Evolutionary conservation across 73 alveolate genomes (phyloP).

Genomic region (Stentor coeruleus): DNA sequence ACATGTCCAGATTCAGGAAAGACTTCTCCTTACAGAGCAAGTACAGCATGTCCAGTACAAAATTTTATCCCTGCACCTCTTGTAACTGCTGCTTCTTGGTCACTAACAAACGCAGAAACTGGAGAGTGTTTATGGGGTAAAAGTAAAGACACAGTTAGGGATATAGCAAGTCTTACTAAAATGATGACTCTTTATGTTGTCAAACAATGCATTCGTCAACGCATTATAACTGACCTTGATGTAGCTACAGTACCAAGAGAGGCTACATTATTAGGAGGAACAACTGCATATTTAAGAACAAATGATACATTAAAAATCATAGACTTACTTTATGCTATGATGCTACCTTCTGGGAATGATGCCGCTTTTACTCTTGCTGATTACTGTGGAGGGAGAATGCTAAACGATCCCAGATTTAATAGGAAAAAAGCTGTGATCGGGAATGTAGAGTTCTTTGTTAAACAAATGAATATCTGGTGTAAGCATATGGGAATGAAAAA

Average conservation of each 20-base stretch:
- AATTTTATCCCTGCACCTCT: constrained; percentile 2
- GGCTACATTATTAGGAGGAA: background rate
- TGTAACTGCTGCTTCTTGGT: background rate
- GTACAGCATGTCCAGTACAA: background rate
- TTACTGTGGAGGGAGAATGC: background rate
- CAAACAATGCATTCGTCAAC: background rate
- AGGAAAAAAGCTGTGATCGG: background rate
- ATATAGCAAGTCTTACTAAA: background rate
- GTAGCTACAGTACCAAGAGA: background rate
- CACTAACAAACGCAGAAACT: background rate
- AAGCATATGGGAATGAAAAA: background rate
- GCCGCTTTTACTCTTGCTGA: background rate
- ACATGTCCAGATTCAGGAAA: background rate
- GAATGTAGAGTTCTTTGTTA: background rate
- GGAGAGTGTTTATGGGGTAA: background rate
- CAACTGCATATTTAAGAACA: background rate
- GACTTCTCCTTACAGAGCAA: background rate
- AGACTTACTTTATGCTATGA: background rate
- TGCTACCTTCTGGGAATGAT: constrained; percentile 25
- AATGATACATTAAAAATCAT: background rate
- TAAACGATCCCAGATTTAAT: background rate
- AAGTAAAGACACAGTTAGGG: background rate
- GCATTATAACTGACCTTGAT: background rate
- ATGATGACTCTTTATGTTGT: background rate
- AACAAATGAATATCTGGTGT: background rate